Percentiles rank a stretch among this genome's conserved stretches.
Conservation (phyloP, 306 rosid genomes). For the Trifolium fragiferum region DNA sequence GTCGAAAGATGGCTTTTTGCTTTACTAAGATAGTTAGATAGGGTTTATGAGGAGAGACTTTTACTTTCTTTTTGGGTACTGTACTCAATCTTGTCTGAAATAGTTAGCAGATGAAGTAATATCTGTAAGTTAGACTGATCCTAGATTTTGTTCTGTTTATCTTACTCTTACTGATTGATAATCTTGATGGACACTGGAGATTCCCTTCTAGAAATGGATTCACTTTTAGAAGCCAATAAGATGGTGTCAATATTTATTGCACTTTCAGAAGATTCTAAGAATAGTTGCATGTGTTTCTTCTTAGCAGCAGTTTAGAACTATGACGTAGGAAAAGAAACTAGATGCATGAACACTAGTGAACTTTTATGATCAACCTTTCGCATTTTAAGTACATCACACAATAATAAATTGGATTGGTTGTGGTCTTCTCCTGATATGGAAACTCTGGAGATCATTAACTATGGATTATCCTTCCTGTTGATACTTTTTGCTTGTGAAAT, state of each 20-base stretch:
- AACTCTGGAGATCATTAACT: conserved; percentile 9
- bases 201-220: conserved; percentile 31
- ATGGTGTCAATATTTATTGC: conserved; percentile 2
- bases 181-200: conserved; percentile 26
- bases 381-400: conserved; percentile 1
- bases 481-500: conserved; percentile 10
- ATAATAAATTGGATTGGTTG: neutral
- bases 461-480: conserved; percentile 14
- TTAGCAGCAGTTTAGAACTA: conserved; percentile 12
- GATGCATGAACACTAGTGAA: neutral
- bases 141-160: neutral
- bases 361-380: conserved; percentile 28
- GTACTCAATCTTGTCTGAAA: conserved; percentile 25
- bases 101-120: conserved; percentile 17
- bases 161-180: conserved; percentile 8
- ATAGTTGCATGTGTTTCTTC: conserved; percentile 13
- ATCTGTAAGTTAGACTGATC: conserved; percentile 4
- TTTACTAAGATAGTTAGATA: conserved; percentile 19
- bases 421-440: conserved; percentile 15
- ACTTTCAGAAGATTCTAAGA: conserved; percentile 32
- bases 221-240: conserved; percentile 8
- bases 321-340: conserved; percentile 1
- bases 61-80: conserved; percentile 5
- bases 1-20: neutral
- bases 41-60: conserved; percentile 1